These are phyloP conservation scores for Ophiocordyceps sinensis DNA, from an alignment of 2,329 filamentous ascomycete genomes.

Conservation along the genomic window DNA sequence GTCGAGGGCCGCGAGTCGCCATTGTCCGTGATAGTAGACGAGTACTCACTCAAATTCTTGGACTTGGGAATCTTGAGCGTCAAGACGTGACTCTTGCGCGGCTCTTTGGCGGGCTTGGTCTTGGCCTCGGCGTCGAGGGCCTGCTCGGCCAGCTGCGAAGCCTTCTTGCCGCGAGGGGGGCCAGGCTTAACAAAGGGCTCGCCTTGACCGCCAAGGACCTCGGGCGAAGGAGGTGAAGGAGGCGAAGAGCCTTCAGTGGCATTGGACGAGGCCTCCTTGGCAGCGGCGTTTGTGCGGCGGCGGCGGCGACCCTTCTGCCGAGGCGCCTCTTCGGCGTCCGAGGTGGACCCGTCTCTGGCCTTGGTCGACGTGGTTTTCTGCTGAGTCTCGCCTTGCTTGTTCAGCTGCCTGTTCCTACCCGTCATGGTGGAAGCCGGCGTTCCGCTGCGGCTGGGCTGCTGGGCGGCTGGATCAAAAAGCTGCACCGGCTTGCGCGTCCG, in stretches of 20 bases:
- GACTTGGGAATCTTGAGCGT: constrained; percentile 25
- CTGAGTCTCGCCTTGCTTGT: constrained; percentile 12
- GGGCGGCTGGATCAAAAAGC: constrained; percentile 34
- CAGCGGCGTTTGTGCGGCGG: constrained; percentile 6
- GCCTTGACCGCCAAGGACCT: not conserved
- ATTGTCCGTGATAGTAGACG: constrained; percentile 21
- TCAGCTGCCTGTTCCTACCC: constrained; percentile 17
- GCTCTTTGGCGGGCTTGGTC: constrained; percentile 9
- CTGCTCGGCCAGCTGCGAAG: not conserved
- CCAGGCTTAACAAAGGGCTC: not conserved
- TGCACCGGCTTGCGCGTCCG: constrained; percentile 37
- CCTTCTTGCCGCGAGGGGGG: not conserved
- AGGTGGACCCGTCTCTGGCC: constrained; percentile 11
- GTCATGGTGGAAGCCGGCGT: constrained; percentile 25
- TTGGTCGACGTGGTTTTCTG: constrained; percentile 11
- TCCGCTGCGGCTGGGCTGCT: constrained; percentile 34
- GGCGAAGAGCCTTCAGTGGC: constrained; percentile 1
- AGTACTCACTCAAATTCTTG: constrained; percentile 23
- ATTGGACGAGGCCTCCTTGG: not conserved
- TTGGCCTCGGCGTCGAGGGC: constrained; percentile 1
- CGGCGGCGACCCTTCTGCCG: constrained; percentile 8
- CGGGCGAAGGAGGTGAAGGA: not conserved
- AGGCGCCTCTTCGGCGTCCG: constrained; percentile 14
- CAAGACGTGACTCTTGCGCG: constrained; percentile 17
- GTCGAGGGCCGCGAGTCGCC: constrained; percentile 37